Conservation (phyloP, 352 stramenopile species). For the Hyaloperonospora brassicae region DNA sequence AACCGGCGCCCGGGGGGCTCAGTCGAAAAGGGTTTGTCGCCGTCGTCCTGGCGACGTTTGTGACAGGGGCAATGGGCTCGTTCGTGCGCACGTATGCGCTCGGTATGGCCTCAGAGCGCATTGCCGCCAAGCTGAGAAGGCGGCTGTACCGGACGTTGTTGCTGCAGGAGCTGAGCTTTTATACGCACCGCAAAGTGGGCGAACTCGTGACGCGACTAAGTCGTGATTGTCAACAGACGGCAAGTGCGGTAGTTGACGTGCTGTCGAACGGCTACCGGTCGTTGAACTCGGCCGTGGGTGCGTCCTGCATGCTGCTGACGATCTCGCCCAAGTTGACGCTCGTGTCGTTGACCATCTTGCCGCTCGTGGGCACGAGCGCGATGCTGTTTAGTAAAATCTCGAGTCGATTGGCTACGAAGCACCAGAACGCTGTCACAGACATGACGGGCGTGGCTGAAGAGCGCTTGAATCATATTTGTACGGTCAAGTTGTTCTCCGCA, state of each 20-base stretch:
- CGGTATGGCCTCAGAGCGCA: conserved; percentile 81
- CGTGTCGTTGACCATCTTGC: conserved; percentile 79
- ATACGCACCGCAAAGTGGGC: conserved; percentile 69
- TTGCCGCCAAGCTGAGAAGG: conserved; percentile 70
- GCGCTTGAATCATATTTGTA: conserved; percentile 83
- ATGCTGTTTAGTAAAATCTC: conserved; percentile 84
- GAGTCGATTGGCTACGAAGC: conserved; percentile 60
- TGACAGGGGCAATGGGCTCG: conserved; percentile 74
- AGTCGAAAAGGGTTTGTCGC: conserved; percentile 83
- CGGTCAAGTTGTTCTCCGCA: conserved; percentile 84
- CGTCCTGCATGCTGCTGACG: conserved; percentile 81
- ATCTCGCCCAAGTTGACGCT: conserved; percentile 87
- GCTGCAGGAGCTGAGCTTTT: conserved; percentile 80
- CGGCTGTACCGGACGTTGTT: conserved; percentile 71
- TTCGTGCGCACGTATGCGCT: conserved; percentile 86
- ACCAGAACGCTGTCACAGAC: conserved; percentile 66
- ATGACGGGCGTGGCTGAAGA: conserved; percentile 84
- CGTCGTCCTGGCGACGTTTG: conserved; percentile 78
- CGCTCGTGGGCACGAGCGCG: conserved; percentile 61
- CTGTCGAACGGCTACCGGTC: conserved; percentile 83
- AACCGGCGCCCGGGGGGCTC: conserved; percentile 53
- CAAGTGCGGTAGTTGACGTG: conserved; percentile 82
- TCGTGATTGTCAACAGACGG: conserved; percentile 84
- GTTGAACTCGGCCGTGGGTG: conserved; percentile 83
- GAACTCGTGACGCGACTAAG: conserved; percentile 82